A percentile compares a stretch with the other conserved stretches of the same genome.
Evolutionary conservation across 306 rosid species (phyloP).

Genomic region (Ammopiptanthus mongolicus): DNA sequence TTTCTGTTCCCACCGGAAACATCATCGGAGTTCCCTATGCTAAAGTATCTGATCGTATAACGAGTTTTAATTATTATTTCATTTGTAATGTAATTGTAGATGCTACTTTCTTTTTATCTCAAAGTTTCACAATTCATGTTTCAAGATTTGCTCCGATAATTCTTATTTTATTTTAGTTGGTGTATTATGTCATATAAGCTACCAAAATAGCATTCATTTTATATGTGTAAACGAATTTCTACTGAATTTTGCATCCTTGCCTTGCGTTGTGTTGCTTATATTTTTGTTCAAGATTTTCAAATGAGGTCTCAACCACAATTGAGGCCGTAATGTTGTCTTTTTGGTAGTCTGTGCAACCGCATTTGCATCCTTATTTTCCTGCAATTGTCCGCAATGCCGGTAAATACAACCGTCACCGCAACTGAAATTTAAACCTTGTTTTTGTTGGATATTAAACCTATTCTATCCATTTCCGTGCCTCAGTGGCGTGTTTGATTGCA

Average conservation of each 20-base stretch:
- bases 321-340: no score
- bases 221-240: neutral
- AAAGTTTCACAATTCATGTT: neutral
- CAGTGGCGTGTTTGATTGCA: neutral
- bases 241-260: neutral
- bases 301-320: no score
- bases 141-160: neutral
- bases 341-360: no score
- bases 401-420: no score
- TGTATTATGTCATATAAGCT: neutral
- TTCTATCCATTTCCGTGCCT: neutral
- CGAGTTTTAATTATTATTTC: neutral
- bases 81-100: neutral
- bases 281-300: no score
- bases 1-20: neutral
- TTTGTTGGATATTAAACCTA: neutral
- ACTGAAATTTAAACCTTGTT: no score
- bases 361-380: no score
- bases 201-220: neutral
- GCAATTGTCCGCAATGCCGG: no score
- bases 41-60: neutral
- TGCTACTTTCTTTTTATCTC: neutral
- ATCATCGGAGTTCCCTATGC: neutral
- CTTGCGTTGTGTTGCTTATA: neutral
- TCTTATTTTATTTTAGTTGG: no score